These are phyloP conservation scores for Breviolum minutum DNA, from an alignment of 73 alveolate genomes.

Conservation along the genomic window DNA sequence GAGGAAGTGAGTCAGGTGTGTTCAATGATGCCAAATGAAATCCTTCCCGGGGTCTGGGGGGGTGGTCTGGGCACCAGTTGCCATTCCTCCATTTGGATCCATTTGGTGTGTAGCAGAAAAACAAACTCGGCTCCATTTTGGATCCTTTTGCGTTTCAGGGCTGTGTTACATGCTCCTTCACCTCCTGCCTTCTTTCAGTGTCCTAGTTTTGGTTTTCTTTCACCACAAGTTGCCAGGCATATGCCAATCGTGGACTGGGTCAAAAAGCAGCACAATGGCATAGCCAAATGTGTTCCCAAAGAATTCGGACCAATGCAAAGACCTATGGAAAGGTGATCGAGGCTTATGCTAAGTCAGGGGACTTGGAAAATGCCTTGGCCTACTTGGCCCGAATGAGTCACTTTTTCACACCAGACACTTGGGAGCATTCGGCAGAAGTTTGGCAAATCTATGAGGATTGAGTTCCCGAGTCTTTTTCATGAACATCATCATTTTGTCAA, in stretches of 20 bases:
- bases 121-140: too few relatives aligned
- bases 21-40: too few relatives aligned
- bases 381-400: constrained; percentile 33
- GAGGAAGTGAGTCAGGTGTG: neutral
- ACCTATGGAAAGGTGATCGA: constrained; percentile 70
- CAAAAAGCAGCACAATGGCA: constrained; percentile 29
- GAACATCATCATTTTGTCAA: neutral
- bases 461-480: too few relatives aligned
- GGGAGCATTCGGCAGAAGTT: neutral
- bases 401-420: constrained; percentile 3
- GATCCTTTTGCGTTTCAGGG: too few relatives aligned
- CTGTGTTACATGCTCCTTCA: too few relatives aligned
- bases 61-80: neutral
- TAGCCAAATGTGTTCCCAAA: neutral
- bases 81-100: neutral
- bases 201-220: neutral
- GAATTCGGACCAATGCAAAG: constrained; percentile 62
- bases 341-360: constrained; percentile 65
- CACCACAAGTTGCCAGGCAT: constrained; percentile 11
- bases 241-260: constrained; percentile 38
- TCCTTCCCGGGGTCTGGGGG: too few relatives aligned
- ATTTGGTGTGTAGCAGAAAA: too few relatives aligned
- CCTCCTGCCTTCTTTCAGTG: too few relatives aligned
- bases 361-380: constrained; percentile 57
- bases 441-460: too few relatives aligned